Evolutionary conservation across 441 rosid species (phyloP).

Genomic region (Adansonia madagascariensis): DNA sequence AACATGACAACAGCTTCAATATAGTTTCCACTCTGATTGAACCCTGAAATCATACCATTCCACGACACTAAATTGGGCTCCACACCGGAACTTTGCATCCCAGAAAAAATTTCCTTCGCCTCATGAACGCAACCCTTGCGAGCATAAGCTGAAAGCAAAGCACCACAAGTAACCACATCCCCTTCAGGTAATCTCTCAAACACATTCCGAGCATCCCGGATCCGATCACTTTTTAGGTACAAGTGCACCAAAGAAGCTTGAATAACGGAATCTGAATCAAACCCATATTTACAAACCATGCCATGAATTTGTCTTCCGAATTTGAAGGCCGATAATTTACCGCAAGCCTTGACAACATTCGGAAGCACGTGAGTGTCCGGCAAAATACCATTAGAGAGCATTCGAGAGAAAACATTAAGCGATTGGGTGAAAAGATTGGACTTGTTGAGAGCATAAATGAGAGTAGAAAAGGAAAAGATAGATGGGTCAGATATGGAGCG

Average conservation of each 20-base stretch:
- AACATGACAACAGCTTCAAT: conserved; percentile 51
- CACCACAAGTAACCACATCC: conserved; percentile 58
- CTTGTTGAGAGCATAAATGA: conserved; percentile 50
- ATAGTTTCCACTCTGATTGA: conserved; percentile 51
- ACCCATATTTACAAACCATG: conserved; percentile 40
- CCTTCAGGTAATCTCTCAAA: conserved; percentile 48
- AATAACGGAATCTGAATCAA: conserved; percentile 47
- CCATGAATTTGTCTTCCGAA: conserved; percentile 52
- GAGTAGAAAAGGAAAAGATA: conserved; percentile 46
- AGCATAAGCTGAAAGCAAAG: conserved; percentile 59
- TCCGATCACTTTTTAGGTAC: conserved; percentile 46
- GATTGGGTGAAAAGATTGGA: conserved; percentile 42
- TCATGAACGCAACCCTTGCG: conserved; percentile 49
- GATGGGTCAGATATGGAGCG: conserved; percentile 41
- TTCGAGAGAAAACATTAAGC: conserved; percentile 46
- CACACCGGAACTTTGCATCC: conserved; percentile 41
- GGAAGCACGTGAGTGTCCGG: conserved; percentile 55
- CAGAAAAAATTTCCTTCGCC: conserved; percentile 39
- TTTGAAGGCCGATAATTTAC: conserved; percentile 43
- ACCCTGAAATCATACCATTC: conserved; percentile 68
- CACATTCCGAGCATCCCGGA: conserved; percentile 50
- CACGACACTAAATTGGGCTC: conserved; percentile 57
- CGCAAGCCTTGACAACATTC: conserved; percentile 54
- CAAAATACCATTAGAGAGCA: conserved; percentile 52
- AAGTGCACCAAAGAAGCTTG: conserved; percentile 53